Conservation (phyloP, 306 rosid genomes). For the Cucurbita moschata region DNA sequence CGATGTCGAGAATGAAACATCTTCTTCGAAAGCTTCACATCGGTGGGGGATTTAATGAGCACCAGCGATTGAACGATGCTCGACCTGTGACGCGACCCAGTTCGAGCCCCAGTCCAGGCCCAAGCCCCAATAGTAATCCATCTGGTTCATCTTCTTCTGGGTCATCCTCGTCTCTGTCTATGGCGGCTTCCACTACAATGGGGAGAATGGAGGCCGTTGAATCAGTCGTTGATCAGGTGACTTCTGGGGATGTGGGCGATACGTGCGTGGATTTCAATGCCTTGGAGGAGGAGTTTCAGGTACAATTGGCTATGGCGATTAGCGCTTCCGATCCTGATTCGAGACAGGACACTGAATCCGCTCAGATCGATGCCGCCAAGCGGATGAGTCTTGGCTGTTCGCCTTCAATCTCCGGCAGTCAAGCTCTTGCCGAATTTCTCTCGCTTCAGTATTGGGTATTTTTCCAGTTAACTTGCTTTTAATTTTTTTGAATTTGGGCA, state of each 20-base stretch:
- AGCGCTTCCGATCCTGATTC: constrained; percentile 86
- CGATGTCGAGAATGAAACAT: constrained; percentile 92
- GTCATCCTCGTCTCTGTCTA: constrained; percentile 5
- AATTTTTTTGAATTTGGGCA: not conserved
- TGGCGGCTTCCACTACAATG: constrained; percentile 31
- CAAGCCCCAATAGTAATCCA: constrained; percentile 16
- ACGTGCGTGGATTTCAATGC: constrained; percentile 45
- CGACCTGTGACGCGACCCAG: constrained; percentile 18
- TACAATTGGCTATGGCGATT: constrained; percentile 91
- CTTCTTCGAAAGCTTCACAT: constrained; percentile 94
- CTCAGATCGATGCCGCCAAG: constrained; percentile 98
- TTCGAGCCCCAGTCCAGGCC: constrained; percentile 10
- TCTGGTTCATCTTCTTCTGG: constrained; percentile 14
- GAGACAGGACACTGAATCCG: constrained; percentile 58
- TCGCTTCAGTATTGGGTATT: constrained; percentile 16
- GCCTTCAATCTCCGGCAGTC: constrained; percentile 18
- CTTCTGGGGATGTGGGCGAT: constrained; percentile 17
- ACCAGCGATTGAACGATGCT: constrained; percentile 33
- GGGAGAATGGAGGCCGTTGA: constrained; percentile 27
- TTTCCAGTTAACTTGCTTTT: not conserved
- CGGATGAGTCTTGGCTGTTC: constrained; percentile 89
- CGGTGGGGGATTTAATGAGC: constrained; percentile 67
- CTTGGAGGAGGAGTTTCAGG: constrained; percentile 93
- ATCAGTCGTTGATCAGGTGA: constrained; percentile 29
- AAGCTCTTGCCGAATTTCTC: constrained; percentile 5